Conservation (phyloP, 2,329 filamentous ascomycete genomes). For the Alternaria novae-zelandiae region DNA sequence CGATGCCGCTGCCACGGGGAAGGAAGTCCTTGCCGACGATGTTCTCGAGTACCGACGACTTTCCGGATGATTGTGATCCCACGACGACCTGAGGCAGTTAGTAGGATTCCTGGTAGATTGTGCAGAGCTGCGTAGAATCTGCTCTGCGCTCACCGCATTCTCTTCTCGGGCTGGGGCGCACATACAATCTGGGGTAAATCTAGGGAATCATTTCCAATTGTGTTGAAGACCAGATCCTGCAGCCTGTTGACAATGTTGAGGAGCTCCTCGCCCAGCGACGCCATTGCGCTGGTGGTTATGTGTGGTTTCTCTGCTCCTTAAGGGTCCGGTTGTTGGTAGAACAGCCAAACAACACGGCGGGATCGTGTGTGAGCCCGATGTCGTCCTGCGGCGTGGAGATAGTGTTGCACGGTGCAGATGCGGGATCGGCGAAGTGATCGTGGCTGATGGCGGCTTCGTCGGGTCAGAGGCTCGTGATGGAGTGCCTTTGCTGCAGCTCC, state of each 20-base stretch:
- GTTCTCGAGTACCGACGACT: constrained; percentile 98
- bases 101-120: constrained; percentile 3
- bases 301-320: constrained; percentile 25
- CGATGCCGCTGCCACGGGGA: constrained; percentile 94
- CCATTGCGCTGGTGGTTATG: constrained; percentile 65
- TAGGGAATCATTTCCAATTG: constrained; percentile 97
- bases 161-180: constrained; percentile 52
- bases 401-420: constrained; percentile 10
- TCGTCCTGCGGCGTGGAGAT: constrained; percentile 10
- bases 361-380: constrained; percentile 7
- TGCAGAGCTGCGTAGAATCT: constrained; percentile 7
- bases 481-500: constrained; percentile 24
- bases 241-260: constrained; percentile 96
- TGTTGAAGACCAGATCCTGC: constrained; percentile 99
- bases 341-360: constrained; percentile 33
- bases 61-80: constrained; percentile 96
- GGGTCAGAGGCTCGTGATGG: constrained; percentile 34
- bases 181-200: constrained; percentile 98
- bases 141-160: constrained; percentile 19
- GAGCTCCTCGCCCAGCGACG: constrained; percentile 93
- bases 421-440: constrained; percentile 6
- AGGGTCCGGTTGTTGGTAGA: constrained; percentile 26
- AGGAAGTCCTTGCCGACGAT: constrained; percentile 98
- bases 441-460: constrained; percentile 17
- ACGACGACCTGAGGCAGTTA: constrained; percentile 80